Percentiles rank a stretch among this genome's conserved stretches.
These are phyloP conservation scores for Blastobotrys americana DNA, from an alignment of 805 yeast genomes.

Conservation along the genomic window DNA sequence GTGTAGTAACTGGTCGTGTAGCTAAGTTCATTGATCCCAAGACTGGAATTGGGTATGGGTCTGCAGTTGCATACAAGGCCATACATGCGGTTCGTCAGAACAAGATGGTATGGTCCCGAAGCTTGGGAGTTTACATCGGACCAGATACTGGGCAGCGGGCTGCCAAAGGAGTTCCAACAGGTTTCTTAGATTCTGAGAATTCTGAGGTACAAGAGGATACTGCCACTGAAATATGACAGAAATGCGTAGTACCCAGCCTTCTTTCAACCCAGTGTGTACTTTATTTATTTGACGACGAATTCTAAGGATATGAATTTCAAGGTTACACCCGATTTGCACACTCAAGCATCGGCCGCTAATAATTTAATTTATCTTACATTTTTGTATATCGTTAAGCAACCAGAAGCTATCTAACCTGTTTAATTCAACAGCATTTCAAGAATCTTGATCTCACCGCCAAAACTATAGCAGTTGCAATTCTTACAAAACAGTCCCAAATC, in stretches of 20 bases:
- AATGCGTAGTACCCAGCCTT: no score
- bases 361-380: background rate
- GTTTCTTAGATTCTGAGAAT: no score
- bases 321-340: no score
- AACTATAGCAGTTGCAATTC: background rate
- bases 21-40: constrained; percentile 85
- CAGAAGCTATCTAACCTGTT: no score
- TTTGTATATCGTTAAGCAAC: background rate
- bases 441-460: no score
- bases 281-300: no score
- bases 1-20: constrained; percentile 69
- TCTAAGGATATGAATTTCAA: no score
- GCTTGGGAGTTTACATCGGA: constrained; percentile 41
- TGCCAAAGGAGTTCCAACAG: constrained; percentile 85
- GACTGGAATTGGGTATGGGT: constrained; percentile 78
- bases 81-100: constrained; percentile 45
- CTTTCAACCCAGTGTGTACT: no score
- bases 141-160: constrained; percentile 39
- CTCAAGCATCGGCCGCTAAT: background rate
- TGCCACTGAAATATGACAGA: no score
- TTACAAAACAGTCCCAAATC: constrained; percentile 86
- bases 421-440: no score
- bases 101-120: constrained; percentile 44
- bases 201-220: no score
- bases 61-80: constrained; percentile 70